Evolutionary conservation across 2,329 filamentous ascomycete species (phyloP).

Genomic region (Aphanoascus verrucosus): DNA sequence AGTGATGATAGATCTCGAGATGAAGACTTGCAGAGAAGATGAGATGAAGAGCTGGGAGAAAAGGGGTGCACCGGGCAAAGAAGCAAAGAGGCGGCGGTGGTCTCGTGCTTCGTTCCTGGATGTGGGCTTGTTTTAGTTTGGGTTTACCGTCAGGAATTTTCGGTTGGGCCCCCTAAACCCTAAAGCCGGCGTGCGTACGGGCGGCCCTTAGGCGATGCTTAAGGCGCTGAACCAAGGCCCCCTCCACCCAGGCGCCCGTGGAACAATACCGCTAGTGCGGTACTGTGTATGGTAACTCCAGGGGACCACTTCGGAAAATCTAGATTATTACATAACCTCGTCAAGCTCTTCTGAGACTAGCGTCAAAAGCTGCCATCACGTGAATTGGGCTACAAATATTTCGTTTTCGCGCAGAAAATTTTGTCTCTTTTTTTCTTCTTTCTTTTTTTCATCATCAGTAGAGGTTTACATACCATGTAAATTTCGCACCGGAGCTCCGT

Average conservation of each 20-base stretch:
- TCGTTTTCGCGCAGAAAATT: constrained; percentile 5
- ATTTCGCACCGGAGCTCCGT: constrained; percentile 40
- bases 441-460: constrained; percentile 41
- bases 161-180: not conserved
- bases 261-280: not conserved
- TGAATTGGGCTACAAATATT: constrained; percentile 25
- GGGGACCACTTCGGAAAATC: not conserved
- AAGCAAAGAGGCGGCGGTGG: not conserved
- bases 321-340: constrained; percentile 16
- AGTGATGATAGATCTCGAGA: no score
- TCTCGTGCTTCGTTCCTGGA: constrained; percentile 11
- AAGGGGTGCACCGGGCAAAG: not conserved
- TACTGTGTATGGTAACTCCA: not conserved
- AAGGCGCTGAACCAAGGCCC: no score
- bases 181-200: not conserved
- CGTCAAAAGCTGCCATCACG: constrained; percentile 6
- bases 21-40: not conserved
- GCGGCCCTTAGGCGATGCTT: no score
- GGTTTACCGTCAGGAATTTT: not conserved
- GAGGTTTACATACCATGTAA: constrained; percentile 43
- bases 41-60: not conserved
- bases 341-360: not conserved
- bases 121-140: not conserved
- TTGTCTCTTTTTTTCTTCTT: constrained; percentile 25
- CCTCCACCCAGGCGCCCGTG: not conserved